phyloP scores from a whole-genome alignment of 345 rosid genomes.

The Gossypium herbaceum region DNA sequence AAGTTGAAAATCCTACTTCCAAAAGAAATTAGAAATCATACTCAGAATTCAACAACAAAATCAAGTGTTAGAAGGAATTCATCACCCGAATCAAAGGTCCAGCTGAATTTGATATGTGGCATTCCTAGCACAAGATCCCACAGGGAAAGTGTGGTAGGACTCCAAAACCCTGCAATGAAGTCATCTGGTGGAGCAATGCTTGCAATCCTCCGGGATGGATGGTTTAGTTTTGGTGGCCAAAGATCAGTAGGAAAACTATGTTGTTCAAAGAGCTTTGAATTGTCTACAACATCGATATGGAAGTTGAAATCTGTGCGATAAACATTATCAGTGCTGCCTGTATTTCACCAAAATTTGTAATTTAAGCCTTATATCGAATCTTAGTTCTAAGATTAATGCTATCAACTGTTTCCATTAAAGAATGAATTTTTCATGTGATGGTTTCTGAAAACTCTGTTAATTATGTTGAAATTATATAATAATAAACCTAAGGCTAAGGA shows the following conservation, averaged over 20 bases:
- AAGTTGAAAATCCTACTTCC: too few species aligned
- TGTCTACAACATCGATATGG: background rate
- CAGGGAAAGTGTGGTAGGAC: background rate
- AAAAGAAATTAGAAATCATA: too few species aligned
- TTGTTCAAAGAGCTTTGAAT: too few species aligned
- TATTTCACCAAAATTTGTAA: too few species aligned
- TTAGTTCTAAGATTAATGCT: too few species aligned
- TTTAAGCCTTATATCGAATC: too few species aligned
- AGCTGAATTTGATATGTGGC: background rate
- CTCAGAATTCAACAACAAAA: too few species aligned
- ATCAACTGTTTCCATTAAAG: too few species aligned
- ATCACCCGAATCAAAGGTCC: background rate
- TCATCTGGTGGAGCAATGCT: constrained; percentile 4
- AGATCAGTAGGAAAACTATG: constrained; percentile 4
- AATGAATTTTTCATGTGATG: too few species aligned
- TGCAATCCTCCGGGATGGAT: background rate
- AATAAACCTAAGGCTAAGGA: too few species aligned
- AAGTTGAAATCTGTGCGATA: background rate
- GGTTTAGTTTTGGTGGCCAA: background rate
- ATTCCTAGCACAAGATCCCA: background rate
- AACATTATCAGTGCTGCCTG: background rate
- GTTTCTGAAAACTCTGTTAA: too few species aligned
- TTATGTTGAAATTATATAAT: too few species aligned
- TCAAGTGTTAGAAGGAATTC: background rate
- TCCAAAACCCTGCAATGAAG: constrained; percentile 4